Evolutionary conservation across 208 protist genomes (phyloP).

Genomic region (Giardia muris): DNA sequence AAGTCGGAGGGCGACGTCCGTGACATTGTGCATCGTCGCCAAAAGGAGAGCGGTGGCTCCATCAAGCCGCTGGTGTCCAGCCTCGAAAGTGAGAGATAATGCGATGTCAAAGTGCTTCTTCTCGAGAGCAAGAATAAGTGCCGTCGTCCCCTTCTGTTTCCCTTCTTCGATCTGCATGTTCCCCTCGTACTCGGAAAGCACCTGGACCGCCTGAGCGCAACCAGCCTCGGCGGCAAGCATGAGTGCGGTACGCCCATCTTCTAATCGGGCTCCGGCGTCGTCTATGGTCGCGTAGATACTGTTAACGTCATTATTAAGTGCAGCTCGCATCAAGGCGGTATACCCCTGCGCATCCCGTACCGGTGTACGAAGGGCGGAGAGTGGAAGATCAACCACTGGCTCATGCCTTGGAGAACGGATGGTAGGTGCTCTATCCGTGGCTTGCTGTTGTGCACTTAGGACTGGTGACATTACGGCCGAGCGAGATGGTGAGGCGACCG

Average conservation of each 20-base stretch:
- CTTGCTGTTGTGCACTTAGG: too few relatives aligned
- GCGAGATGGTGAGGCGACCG: too few relatives aligned
- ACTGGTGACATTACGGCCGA: too few relatives aligned
- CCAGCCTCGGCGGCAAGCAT: background rate
- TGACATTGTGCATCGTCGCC: background rate
- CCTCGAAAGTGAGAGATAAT: background rate
- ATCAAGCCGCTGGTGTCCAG: background rate
- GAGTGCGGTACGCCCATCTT: background rate
- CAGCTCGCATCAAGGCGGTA: background rate
- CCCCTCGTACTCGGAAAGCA: background rate
- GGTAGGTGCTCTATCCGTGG: too few relatives aligned
- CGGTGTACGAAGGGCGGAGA: too few relatives aligned
- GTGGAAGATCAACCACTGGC: too few relatives aligned
- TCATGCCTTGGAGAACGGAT: too few relatives aligned
- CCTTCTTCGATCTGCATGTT: background rate
- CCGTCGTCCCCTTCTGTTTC: background rate
- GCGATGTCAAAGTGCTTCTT: background rate
- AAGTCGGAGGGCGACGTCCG: background rate
- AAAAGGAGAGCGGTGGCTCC: background rate
- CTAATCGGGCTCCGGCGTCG: background rate
- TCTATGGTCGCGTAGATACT: background rate
- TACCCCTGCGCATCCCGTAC: too few relatives aligned
- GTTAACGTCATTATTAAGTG: background rate
- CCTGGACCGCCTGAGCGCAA: background rate
- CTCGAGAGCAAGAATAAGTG: background rate